Evolutionary conservation across 345 rosid species (phyloP).

Genomic region (Camelina sativa): DNA sequence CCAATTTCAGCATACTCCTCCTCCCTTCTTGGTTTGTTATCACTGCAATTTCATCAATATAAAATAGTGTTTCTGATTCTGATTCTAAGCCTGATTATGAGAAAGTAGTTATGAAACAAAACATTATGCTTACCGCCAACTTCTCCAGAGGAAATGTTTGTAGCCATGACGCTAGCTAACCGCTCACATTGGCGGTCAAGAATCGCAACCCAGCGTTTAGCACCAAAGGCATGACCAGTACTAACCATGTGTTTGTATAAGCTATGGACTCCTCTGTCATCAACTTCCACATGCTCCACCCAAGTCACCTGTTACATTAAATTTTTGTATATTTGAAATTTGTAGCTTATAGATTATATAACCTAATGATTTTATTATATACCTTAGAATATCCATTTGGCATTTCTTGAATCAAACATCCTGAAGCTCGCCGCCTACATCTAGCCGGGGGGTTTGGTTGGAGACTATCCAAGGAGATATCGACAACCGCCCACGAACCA

Average conservation of each 20-base stretch:
- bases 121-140: slow-evolving; percentile 57
- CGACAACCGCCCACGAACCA: slow-evolving; percentile 94
- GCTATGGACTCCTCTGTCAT: slow-evolving; percentile 85
- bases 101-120: neutral
- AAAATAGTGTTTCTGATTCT: neutral
- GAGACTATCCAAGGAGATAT: slow-evolving; percentile 81
- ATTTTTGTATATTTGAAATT: neutral
- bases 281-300: slow-evolving; percentile 95
- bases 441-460: slow-evolving; percentile 60
- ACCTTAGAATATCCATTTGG: slow-evolving; percentile 96
- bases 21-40: slow-evolving; percentile 81
- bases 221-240: slow-evolving; percentile 88
- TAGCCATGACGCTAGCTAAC: slow-evolving; percentile 92
- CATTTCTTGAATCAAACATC: slow-evolving; percentile 90
- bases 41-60: slow-evolving; percentile 32
- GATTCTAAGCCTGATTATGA: neutral
- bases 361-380: slow-evolving; percentile 1
- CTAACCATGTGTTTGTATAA: slow-evolving; percentile 83
- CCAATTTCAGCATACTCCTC: slow-evolving; percentile 89
- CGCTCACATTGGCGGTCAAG: slow-evolving; percentile 92
- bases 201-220: slow-evolving; percentile 87
- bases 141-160: slow-evolving; percentile 68
- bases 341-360: slow-evolving; percentile 3
- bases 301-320: slow-evolving; percentile 67
- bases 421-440: slow-evolving; percentile 85